phyloP scores from a whole-genome alignment of 495 filamentous ascomycete genomes.

The Xylaria bambusicola region DNA sequence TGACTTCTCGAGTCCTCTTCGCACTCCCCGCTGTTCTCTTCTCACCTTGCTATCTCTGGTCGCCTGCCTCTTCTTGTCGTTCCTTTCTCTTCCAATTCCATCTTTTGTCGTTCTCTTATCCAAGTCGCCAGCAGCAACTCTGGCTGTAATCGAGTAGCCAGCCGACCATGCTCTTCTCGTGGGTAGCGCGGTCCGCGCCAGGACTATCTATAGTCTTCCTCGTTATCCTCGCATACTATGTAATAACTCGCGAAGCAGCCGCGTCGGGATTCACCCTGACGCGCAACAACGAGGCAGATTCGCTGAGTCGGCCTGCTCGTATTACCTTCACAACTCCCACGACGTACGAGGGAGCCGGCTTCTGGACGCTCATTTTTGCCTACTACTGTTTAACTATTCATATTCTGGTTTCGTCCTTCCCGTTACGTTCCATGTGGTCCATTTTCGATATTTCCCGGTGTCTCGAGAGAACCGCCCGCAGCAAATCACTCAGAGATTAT shows the following conservation, averaged over 20 bases:
- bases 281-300: conserved; percentile 44
- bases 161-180: conserved; percentile 38
- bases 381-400: conserved; percentile 58
- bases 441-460: conserved; percentile 48
- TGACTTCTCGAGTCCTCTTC: conserved; percentile 1
- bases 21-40: conserved; percentile 11
- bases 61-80: conserved; percentile 20
- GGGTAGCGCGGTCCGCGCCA: conserved; percentile 50
- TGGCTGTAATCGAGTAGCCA: conserved; percentile 21
- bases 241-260: conserved; percentile 46
- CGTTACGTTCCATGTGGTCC: conserved; percentile 55
- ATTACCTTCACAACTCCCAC: conserved; percentile 23
- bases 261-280: conserved; percentile 48
- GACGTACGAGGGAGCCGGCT: conserved; percentile 29
- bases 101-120: conserved; percentile 20
- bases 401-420: conserved; percentile 54
- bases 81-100: conserved; percentile 22
- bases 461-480: conserved; percentile 41
- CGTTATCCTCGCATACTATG: conserved; percentile 47
- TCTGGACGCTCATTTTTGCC: conserved; percentile 46
- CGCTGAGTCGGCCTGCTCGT: conserved; percentile 41
- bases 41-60: conserved; percentile 7
- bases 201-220: conserved; percentile 51
- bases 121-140: neutral
- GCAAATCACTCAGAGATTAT: conserved; percentile 42